Evolutionary conservation across 1,139 yeast species (phyloP).

Genomic region (Suhomyces bribrorum): DNA sequence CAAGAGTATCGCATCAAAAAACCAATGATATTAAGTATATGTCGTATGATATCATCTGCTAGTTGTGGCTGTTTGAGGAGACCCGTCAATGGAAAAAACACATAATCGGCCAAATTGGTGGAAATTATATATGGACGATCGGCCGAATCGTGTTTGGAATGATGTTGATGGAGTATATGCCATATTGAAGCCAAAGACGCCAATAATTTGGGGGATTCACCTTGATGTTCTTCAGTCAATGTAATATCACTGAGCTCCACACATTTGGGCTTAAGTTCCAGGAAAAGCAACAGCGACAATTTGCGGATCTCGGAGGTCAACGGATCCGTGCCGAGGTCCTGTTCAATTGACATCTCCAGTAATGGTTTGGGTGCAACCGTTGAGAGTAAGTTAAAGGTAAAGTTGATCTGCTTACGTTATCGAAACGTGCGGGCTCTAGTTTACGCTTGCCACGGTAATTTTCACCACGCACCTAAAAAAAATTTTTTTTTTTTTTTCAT

Average conservation of each 20-base stretch:
- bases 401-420: not conserved
- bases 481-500: too few relatives aligned
- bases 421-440: not conserved
- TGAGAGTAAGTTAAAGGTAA: not conserved
- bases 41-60: slow-evolving; percentile 20
- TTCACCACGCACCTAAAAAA: too few relatives aligned
- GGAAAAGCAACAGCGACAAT: slow-evolving; percentile 34
- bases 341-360: slow-evolving; percentile 2
- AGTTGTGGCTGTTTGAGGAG: slow-evolving; percentile 32
- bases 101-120: slow-evolving; percentile 41
- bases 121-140: slow-evolving; percentile 26
- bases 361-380: slow-evolving; percentile 6
- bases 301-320: slow-evolving; percentile 4
- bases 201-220: slow-evolving; percentile 14
- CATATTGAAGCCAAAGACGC: slow-evolving; percentile 10
- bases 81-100: slow-evolving; percentile 43
- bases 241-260: slow-evolving; percentile 30
- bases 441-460: not conserved
- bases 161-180: slow-evolving; percentile 4
- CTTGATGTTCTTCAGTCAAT: slow-evolving; percentile 8
- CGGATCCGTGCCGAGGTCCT: too few relatives aligned
- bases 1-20: slow-evolving; percentile 34
- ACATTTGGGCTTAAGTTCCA: slow-evolving; percentile 36
- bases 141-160: slow-evolving; percentile 7
- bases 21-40: slow-evolving; percentile 31